Evolutionary conservation across 163 green algal species (phyloP), one percentile per base, ranked within the genome.

Genomic region (Chlamydomonas reinhardtii): DNA sequence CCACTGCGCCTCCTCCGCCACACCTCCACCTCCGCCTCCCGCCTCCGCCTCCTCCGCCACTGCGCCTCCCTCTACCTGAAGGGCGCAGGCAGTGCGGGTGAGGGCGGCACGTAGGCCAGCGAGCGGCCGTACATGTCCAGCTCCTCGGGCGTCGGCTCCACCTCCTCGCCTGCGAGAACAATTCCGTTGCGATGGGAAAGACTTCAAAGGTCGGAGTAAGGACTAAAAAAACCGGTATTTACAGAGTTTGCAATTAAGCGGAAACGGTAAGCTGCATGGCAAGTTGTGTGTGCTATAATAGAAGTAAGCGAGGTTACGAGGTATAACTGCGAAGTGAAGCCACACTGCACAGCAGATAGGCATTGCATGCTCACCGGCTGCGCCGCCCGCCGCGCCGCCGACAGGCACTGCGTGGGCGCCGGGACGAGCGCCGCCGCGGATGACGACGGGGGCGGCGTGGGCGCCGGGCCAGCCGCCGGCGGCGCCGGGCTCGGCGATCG

Each of bases 61-160:
- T 29, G 22, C 59, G 2, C 19, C 4, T 31, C 9, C 29, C 29
- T 25, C 78, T 86, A 97, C 69, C 95, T 90, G 89, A 97, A 96
- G 25, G 90, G 92, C 15, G 95, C 93, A 24, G 95, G 95, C 86
- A 97, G 90, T 11, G 90, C 90, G 0, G 94, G 95, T 0, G 91
- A 94, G 24, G 91, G 82, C 15, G 95, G 95, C 82, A 95, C 86
- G 88, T 96, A 98, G 2, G 95, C 95, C 76, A 98, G 90, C 2
- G 92, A 96, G 54, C 96, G 93, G 37, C 92, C 92, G 76, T 98
- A 98, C 48, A 95, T 80, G 17, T 89, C 92, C 0, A 89, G 22
- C 43, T 93, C 89, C 31, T 94, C 93, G 73, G 90, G 65, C 76
- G 71, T 92, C 71, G 54, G 56, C 31, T 48, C 84, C 72, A 56